phyloP scores from a whole-genome alignment of 495 filamentous ascomycete species.

The Xylaria acuta region DNA sequence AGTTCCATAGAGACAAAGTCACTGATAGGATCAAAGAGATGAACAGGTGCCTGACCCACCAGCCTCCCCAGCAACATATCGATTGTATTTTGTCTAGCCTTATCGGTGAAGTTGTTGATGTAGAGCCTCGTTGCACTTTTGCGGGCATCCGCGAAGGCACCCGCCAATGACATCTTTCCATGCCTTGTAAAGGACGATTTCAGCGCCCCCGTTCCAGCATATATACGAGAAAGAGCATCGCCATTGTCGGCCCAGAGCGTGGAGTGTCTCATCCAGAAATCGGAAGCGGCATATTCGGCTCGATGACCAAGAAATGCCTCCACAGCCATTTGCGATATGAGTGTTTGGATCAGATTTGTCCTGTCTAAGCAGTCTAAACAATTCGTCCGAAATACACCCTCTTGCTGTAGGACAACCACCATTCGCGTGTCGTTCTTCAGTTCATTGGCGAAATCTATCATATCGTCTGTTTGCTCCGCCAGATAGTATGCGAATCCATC shows the following conservation, averaged over 20 bases:
- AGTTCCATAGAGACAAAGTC: conserved; percentile 84
- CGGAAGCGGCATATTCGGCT: conserved; percentile 67
- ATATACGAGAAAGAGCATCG: conserved; percentile 91
- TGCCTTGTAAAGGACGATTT: conserved; percentile 95
- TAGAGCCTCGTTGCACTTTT: conserved; percentile 94
- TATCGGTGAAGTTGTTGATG: conserved; percentile 97
- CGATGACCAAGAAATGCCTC: conserved; percentile 78
- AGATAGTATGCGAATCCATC: conserved; percentile 90
- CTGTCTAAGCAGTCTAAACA: conserved; percentile 96
- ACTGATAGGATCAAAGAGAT: conserved; percentile 92
- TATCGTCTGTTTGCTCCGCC: conserved; percentile 70
- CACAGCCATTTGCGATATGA: conserved; percentile 89
- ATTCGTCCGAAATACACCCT: conserved; percentile 94
- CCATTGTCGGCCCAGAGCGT: conserved; percentile 98
- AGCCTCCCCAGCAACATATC: conserved; percentile 87
- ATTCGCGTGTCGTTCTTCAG: conserved; percentile 53
- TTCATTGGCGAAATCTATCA: conserved; percentile 34
- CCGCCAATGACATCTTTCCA: conserved; percentile 95
- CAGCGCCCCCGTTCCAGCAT: conserved; percentile 93
- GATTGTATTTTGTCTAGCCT: conserved; percentile 90
- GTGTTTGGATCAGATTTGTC: conserved; percentile 95
- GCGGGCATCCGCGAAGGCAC: conserved; percentile 90
- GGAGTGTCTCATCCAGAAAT: conserved; percentile 90
- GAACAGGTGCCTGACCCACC: conserved; percentile 80
- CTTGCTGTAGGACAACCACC: conserved; percentile 82